These are phyloP conservation scores for Plasmodium berghei DNA, from an alignment of 169 alveolate genomes.

Conservation along the genomic window DNA sequence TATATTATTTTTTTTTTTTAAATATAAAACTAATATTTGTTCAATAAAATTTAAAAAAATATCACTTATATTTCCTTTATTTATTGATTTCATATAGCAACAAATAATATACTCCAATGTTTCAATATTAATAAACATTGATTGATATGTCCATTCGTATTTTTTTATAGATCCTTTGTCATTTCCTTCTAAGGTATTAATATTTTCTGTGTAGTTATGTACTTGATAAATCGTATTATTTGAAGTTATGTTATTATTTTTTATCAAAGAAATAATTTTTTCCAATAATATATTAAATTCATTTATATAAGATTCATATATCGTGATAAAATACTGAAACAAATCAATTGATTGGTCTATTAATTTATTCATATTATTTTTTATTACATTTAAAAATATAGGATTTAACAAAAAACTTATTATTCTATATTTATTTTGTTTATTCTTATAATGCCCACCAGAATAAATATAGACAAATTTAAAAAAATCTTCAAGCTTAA, in stretches of 20 bases:
- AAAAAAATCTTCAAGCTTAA: conserved; percentile 1
- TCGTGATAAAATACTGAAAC: background rate
- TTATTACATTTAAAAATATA: conserved; percentile 13
- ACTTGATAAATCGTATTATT: too few species aligned
- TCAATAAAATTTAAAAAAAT: conserved; percentile 3
- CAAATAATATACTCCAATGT: conserved; percentile 58
- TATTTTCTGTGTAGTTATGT: too few species aligned
- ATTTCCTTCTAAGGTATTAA: too few species aligned
- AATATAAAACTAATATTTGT: conserved; percentile 15
- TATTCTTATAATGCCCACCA: background rate
- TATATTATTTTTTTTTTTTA: conserved; percentile 21
- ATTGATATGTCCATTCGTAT: background rate
- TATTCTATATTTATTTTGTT: background rate
- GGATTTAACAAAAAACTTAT: conserved; percentile 15
- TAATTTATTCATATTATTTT: conserved; percentile 14
- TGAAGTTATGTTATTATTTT: background rate
- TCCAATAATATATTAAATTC: background rate
- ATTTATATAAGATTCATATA: conserved; percentile 17
- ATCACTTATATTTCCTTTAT: conserved; percentile 31
- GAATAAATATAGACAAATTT: conserved; percentile 14
- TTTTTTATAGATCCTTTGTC: background rate
- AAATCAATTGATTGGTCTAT: conserved; percentile 15
- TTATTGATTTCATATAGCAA: conserved; percentile 18
- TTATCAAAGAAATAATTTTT: background rate
- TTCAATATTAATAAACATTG: conserved; percentile 22